phyloP scores from a whole-genome alignment of 495 filamentous ascomycete species.

The Eremomyces bilateralis region DNA sequence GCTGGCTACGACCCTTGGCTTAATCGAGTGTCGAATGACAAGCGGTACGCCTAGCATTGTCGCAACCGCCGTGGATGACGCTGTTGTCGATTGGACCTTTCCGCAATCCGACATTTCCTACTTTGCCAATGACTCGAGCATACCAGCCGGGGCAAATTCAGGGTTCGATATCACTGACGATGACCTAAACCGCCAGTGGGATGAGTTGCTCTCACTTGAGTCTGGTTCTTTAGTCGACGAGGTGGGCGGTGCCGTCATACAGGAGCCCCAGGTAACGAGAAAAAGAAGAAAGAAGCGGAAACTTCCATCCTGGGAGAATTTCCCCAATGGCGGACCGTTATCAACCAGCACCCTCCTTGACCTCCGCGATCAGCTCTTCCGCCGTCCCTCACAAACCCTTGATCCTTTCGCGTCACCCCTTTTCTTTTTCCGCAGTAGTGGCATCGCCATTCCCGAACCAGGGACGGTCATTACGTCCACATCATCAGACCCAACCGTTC shows the following conservation, averaged over 20 bases:
- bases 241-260: too few species aligned
- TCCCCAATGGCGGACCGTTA: too few species aligned
- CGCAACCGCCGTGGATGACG: conserved; percentile 21
- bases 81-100: conserved; percentile 23
- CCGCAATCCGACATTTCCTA: conserved; percentile 3
- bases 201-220: too few species aligned
- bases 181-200: too few species aligned
- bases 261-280: too few species aligned
- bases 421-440: conserved; percentile 32
- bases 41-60: conserved; percentile 14
- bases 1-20: conserved; percentile 32
- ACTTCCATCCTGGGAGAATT: too few species aligned
- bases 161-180: too few species aligned
- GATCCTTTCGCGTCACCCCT: conserved; percentile 38
- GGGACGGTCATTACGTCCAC: neutral
- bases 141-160: too few species aligned
- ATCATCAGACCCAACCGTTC: neutral
- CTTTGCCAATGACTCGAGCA: conserved; percentile 12
- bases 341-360: too few species aligned
- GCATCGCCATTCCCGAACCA: conserved; percentile 19
- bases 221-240: too few species aligned
- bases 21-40: conserved; percentile 32
- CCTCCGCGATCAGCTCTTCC: too few species aligned
- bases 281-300: too few species aligned
- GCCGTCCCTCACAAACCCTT: conserved; percentile 27